Evolutionary conservation across 148 eudicot species (phyloP).

Genomic region (Chenopodium suecicum): DNA sequence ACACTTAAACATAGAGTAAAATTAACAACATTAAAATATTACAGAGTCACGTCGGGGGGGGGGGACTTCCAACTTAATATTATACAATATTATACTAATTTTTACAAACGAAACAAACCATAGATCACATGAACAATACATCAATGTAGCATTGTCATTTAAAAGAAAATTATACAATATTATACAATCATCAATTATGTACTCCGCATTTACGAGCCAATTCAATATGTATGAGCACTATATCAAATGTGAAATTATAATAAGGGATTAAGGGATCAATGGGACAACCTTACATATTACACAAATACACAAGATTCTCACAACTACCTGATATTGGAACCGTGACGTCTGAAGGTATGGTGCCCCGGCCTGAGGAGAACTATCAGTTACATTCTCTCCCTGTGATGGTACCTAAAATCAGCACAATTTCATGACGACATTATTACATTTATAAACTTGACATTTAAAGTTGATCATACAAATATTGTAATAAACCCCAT

Average conservation of each 20-base stretch:
- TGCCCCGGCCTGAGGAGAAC: constrained; percentile 35
- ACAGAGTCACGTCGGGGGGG: no score
- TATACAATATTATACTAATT: no score
- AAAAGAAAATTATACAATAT: no score
- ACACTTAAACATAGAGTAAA: constrained; percentile 16
- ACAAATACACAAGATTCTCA: not conserved
- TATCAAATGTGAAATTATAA: no score
- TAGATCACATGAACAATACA: no score
- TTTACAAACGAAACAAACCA: no score
- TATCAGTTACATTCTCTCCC: constrained; percentile 32
- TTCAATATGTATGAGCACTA: no score
- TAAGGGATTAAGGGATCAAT: not conserved
- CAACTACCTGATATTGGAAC: constrained; percentile 44
- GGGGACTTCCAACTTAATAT: no score
- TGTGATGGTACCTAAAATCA: constrained; percentile 35
- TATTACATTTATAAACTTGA: constrained; percentile 2
- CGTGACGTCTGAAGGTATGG: constrained; percentile 41
- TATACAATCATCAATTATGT: no score
- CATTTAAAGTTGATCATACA: constrained; percentile 13
- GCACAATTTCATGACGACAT: not conserved
- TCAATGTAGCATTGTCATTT: no score
- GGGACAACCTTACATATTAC: not conserved
- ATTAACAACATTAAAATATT: constrained; percentile 9
- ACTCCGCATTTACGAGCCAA: no score
- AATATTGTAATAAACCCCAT: not conserved